Percentiles rank a stretch among this genome's conserved stretches.
phyloP scores from a whole-genome alignment of 139 green algal genomes.

The Haematococcus lacustris region DNA sequence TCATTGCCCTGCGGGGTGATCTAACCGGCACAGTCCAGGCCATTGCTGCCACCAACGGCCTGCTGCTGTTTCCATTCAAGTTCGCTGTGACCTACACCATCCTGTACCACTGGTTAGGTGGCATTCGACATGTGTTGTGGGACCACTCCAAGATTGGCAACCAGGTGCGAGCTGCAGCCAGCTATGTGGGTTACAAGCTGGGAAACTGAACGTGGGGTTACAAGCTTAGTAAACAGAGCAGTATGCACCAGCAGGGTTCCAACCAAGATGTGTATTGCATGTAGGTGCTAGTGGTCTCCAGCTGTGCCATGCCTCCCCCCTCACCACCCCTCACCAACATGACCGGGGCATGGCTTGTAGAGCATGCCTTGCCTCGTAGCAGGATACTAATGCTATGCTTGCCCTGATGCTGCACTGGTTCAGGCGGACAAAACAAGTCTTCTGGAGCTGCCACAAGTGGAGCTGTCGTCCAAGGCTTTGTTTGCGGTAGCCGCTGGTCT shows the following conservation, averaged over 20 bases:
- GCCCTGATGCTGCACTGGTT: neutral
- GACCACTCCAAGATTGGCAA: conserved; percentile 73
- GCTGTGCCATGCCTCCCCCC: neutral
- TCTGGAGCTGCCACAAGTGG: conserved; percentile 59
- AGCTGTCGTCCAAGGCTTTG: conserved; percentile 47
- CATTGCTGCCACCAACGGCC: conserved; percentile 42
- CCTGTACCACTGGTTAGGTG: conserved; percentile 87
- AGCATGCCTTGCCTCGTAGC: neutral
- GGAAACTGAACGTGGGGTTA: no score
- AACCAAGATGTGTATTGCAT: neutral
- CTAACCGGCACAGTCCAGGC: conserved; percentile 48
- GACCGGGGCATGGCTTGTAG: neutral
- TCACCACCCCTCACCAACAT: no score
- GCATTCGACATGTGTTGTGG: conserved; percentile 77
- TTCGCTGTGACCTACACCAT: conserved; percentile 69
- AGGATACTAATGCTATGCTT: neutral
- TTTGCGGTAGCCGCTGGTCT: conserved; percentile 37
- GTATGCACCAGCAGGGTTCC: neutral
- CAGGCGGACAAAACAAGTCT: conserved; percentile 59
- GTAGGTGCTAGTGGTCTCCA: neutral
- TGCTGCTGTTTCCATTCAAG: conserved; percentile 69
- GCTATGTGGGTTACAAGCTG: neutral
- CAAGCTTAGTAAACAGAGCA: no score
- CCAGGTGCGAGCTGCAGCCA: neutral
- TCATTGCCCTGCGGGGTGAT: conserved; percentile 65